Evolutionary conservation across 2,329 filamentous ascomycete species (phyloP).

Genomic region (Macroventuria anomochaeta): DNA sequence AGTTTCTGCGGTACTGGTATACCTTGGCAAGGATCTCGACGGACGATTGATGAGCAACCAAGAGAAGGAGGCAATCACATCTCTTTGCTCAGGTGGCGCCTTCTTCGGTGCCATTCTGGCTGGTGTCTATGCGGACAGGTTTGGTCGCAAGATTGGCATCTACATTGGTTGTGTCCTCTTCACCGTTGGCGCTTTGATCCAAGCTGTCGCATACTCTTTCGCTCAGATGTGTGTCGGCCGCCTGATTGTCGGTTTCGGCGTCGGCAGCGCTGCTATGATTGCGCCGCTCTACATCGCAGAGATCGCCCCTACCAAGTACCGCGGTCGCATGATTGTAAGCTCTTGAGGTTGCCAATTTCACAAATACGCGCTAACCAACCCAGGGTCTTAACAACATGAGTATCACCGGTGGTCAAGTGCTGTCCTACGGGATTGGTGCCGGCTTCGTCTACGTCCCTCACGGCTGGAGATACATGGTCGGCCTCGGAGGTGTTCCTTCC

Average conservation of each 20-base stretch:
- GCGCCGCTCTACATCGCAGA: conserved; percentile 58
- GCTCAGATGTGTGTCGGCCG: conserved; percentile 55
- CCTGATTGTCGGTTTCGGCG: conserved; percentile 58
- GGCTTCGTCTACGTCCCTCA: conserved; percentile 42
- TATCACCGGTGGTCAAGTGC: conserved; percentile 41
- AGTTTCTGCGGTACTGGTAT: conserved; percentile 55
- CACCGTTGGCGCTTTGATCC: conserved; percentile 42
- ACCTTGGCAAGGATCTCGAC: conserved; percentile 50
- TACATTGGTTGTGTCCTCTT: conserved; percentile 51
- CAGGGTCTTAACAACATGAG: conserved; percentile 56
- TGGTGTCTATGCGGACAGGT: conserved; percentile 41
- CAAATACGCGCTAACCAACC: not conserved
- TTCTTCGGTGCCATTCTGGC: conserved; percentile 53
- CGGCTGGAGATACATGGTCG: conserved; percentile 58
- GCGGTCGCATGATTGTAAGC: conserved; percentile 55
- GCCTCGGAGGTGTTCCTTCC: conserved; percentile 46
- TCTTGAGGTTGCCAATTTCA: not conserved
- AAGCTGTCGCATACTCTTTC: conserved; percentile 45
- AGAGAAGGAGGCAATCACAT: conserved; percentile 61
- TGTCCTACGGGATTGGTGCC: conserved; percentile 40
- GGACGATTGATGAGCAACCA: conserved; percentile 46
- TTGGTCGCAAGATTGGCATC: conserved; percentile 50
- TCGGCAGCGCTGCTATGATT: conserved; percentile 60
- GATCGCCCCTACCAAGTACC: conserved; percentile 57
- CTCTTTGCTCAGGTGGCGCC: conserved; percentile 58